Evolutionary conservation across 257 asterid species (phyloP).

Genomic region (Solanum piurae): DNA sequence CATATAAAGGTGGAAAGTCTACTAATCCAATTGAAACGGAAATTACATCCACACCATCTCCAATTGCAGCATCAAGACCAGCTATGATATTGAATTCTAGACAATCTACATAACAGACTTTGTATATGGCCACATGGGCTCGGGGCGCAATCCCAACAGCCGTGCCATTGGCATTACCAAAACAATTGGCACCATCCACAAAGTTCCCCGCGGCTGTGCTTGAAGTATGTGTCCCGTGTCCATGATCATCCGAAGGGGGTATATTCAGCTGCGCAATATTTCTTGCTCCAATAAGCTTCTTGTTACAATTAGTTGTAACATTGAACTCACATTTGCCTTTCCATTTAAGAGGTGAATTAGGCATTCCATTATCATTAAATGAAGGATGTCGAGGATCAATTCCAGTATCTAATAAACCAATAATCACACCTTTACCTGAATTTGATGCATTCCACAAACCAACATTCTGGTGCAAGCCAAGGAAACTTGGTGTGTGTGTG

Average conservation of each 20-base stretch:
- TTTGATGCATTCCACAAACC: neutral
- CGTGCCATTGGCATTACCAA: neutral
- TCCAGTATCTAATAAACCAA: neutral
- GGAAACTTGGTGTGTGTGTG: neutral
- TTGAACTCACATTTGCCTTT: neutral
- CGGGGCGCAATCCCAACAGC: neutral
- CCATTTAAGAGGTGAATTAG: slow-evolving; percentile 3
- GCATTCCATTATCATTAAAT: slow-evolving; percentile 1
- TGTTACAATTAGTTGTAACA: neutral
- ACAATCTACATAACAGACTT: neutral
- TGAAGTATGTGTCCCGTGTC: neutral
- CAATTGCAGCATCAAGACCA: slow-evolving; percentile 1
- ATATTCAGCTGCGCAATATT: neutral
- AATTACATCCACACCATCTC: neutral
- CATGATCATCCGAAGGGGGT: neutral
- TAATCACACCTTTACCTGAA: neutral
- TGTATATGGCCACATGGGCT: neutral
- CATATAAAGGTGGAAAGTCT: neutral
- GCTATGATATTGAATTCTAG: neutral
- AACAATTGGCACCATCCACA: neutral
- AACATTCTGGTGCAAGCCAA: neutral
- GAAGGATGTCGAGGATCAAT: neutral
- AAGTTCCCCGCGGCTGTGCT: neutral
- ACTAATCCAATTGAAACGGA: neutral
- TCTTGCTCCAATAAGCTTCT: neutral